Evolutionary conservation across 2,329 filamentous ascomycete genomes (phyloP).

Genomic region (Drechslera avenae): DNA sequence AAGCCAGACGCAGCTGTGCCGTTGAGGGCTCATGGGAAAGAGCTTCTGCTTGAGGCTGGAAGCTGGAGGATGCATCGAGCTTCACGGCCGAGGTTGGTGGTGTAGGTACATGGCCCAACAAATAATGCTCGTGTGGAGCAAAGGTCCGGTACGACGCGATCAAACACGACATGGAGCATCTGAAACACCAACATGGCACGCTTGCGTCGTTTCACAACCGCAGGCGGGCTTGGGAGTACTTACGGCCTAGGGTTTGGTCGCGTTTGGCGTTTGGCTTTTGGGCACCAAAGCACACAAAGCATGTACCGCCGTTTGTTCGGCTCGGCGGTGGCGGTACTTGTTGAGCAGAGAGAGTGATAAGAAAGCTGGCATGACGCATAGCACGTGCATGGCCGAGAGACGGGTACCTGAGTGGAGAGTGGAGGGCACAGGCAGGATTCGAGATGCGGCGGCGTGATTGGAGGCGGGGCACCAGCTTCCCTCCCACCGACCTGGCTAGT

Average conservation of each 20-base stretch:
- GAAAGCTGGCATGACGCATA: background rate
- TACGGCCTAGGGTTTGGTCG: background rate
- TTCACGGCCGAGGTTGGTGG: too few relatives aligned
- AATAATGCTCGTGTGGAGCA: slow-evolving; percentile 2
- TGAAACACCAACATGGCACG: slow-evolving; percentile 33
- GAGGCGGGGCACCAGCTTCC: slow-evolving; percentile 7
- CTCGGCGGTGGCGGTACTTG: slow-evolving; percentile 1
- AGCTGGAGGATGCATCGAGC: background rate
- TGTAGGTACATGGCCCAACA: background rate
- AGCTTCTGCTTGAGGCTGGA: too few relatives aligned
- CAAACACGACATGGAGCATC: slow-evolving; percentile 24
- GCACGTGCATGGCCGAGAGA: slow-evolving; percentile 6
- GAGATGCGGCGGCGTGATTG: slow-evolving; percentile 15
- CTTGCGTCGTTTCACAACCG: slow-evolving; percentile 21
- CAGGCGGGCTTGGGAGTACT: slow-evolving; percentile 12
- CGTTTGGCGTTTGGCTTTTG: background rate
- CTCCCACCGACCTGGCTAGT: slow-evolving; percentile 18
- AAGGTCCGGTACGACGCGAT: slow-evolving; percentile 21
- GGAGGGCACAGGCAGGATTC: slow-evolving; percentile 16
- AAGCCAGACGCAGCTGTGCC: slow-evolving; percentile 9
- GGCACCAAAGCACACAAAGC: slow-evolving; percentile 20
- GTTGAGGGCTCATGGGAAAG: background rate
- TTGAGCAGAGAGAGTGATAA: background rate
- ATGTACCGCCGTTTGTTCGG: slow-evolving; percentile 14
- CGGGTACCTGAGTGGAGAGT: slow-evolving; percentile 26